Evolutionary conservation across 2,329 filamentous ascomycete species (phyloP), one percentile per base, ranked within the genome.

Genomic region (Alternaria arborescens): DNA sequence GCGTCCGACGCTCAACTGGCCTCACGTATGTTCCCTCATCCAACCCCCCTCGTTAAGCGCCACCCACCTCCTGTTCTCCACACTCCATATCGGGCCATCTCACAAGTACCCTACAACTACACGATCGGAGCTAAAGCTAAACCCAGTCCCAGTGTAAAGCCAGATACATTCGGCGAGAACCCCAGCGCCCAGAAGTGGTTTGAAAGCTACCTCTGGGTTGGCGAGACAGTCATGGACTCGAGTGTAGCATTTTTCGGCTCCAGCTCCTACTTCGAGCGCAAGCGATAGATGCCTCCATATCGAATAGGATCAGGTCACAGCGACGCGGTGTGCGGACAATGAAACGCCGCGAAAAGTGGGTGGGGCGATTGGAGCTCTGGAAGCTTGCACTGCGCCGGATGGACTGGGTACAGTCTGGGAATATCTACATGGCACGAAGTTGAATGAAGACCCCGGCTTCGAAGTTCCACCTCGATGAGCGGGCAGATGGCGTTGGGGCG

Each of bases 141-240:
- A 61, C 51, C 58, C 72, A 89, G 86, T 77, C 85, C 87, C 81
- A 97, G 95, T 85, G 86, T 99, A 82, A 92, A 93, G 83, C 90
- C 91, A 73, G 93, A 97, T 68, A 89, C 89, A 71, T 86, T 97
- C 74, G 87, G 90, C 77, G 92, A 96, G 60, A 94, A 89, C 79
- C 91, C 92, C 78, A 90, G 94, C 65, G 81, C 95, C 70, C 90
- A 91, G 78, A 90, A 89, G 75, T 98, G 94, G 93, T 88, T 98
- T 69, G 91, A 94, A 75, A 94, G 91, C 78, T 98, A 98, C 79
- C 88, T 98, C 43, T 93, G 93, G 65, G 90, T 97, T 18, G 95
- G 95, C 71, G 95, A 99, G 83, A 97, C 93, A 88, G 91, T 97
- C 67, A 97, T 99, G 93, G 95, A 99, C 80, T 91, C 96, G 83